A percentile compares a stretch with the other conserved stretches of the same genome.
phyloP scores from a whole-genome alignment of 1,139 yeast genomes.

The Hyphopichia wangnamkhiaoensis region DNA sequence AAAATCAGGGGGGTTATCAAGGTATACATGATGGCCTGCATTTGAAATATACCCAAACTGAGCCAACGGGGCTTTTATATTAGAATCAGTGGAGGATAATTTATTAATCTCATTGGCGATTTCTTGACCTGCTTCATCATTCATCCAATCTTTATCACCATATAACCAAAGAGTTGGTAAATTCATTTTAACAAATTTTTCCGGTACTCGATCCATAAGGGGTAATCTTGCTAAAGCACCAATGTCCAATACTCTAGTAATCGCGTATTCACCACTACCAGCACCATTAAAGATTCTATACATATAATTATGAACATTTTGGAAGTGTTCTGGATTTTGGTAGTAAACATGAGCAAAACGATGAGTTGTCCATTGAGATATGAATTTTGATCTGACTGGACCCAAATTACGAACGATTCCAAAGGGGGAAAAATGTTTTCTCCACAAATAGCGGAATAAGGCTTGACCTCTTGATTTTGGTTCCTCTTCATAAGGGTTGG shows the following conservation, averaged over 20 bases:
- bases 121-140: slow-evolving; percentile 43
- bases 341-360: slow-evolving; percentile 38
- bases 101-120: slow-evolving; percentile 41
- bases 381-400: slow-evolving; percentile 36
- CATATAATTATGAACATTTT: slow-evolving; percentile 42
- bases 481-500: slow-evolving; percentile 9
- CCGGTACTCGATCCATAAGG: slow-evolving; percentile 44
- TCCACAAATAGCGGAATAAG: slow-evolving; percentile 36
- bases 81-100: slow-evolving; percentile 20
- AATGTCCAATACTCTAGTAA: slow-evolving; percentile 40
- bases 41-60: slow-evolving; percentile 46
- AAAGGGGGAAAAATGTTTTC: slow-evolving; percentile 40
- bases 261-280: slow-evolving; percentile 50
- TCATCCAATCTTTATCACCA: slow-evolving; percentile 51
- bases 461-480: slow-evolving; percentile 20
- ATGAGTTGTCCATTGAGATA: slow-evolving; percentile 44
- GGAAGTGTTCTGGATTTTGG: slow-evolving; percentile 32
- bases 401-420: slow-evolving; percentile 36
- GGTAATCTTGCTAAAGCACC: slow-evolving; percentile 48
- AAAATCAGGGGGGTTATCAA: slow-evolving; percentile 60
- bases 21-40: slow-evolving; percentile 78
- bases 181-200: slow-evolving; percentile 33
- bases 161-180: slow-evolving; percentile 48
- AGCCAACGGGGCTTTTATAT: slow-evolving; percentile 22
- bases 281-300: slow-evolving; percentile 41